These are phyloP conservation scores for Rubia tinctorum DNA, from an alignment of 305 asterid genomes.

Conservation along the genomic window DNA sequence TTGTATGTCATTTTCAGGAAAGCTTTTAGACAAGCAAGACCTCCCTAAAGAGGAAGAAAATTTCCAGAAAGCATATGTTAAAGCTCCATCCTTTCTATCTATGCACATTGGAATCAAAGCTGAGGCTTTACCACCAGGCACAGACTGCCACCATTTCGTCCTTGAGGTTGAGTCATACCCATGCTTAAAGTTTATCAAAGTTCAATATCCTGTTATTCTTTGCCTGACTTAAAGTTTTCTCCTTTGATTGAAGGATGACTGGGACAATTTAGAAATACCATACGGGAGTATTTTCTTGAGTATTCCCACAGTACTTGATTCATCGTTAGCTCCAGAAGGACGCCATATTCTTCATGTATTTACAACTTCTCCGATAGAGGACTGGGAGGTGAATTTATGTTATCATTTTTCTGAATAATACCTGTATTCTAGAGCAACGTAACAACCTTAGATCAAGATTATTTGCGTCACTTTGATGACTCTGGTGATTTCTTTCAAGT, in stretches of 20 bases:
- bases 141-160: constrained; percentile 94
- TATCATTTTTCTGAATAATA: constrained; percentile 6
- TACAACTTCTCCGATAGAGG: constrained; percentile 85
- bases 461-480: constrained; percentile 9
- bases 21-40: constrained; percentile 73
- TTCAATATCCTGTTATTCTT: neutral
- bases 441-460: neutral
- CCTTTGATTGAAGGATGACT: constrained; percentile 55
- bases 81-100: constrained; percentile 97
- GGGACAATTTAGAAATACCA: constrained; percentile 67
- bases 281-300: constrained; percentile 98
- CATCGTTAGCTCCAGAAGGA: constrained; percentile 93
- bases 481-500: constrained; percentile 20
- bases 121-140: constrained; percentile 77
- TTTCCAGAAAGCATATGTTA: constrained; percentile 83
- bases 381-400: constrained; percentile 72
- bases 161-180: constrained; percentile 62
- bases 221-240: constrained; percentile 15
- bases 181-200: constrained; percentile 15
- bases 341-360: constrained; percentile 93
- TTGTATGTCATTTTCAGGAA: constrained; percentile 42
- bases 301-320: constrained; percentile 92
- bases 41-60: constrained; percentile 88
- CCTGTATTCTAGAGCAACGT: neutral
- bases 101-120: constrained; percentile 94